Evolutionary conservation across 2,329 filamentous ascomycete genomes (phyloP).

Genomic region (Aurifilum marmelostoma): DNA sequence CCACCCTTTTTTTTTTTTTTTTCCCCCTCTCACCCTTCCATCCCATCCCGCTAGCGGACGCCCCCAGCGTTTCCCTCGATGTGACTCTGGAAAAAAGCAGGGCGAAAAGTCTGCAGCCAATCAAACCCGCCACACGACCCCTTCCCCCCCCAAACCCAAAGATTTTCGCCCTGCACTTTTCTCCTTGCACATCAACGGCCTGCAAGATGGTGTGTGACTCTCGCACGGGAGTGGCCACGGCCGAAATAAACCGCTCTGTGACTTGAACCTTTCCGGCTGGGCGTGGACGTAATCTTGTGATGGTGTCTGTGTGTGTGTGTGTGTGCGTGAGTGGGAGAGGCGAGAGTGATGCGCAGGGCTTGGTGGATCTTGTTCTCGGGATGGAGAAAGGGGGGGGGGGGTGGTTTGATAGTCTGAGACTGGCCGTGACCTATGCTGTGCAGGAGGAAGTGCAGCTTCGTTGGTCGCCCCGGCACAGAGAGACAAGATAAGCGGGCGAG

Average conservation of each 20-base stretch:
- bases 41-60: background rate
- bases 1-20: background rate
- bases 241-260: background rate
- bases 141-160: too few species aligned
- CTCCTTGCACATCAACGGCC: background rate
- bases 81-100: conserved; percentile 10
- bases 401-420: background rate
- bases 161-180: background rate
- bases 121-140: conserved; percentile 2
- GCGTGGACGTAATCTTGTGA: background rate
- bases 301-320: too few species aligned
- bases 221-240: background rate
- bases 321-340: background rate
- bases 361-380: background rate
- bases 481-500: background rate
- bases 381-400: background rate
- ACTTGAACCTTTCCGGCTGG: background rate
- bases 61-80: background rate
- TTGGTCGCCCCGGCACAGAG: background rate
- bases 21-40: background rate
- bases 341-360: background rate
- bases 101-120: conserved; percentile 8
- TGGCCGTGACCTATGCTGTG: background rate
- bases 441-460: background rate
- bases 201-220: background rate